Evolutionary conservation across 2,329 filamentous ascomycete genomes (phyloP).

Genomic region (Rhynchosporium secalis): DNA sequence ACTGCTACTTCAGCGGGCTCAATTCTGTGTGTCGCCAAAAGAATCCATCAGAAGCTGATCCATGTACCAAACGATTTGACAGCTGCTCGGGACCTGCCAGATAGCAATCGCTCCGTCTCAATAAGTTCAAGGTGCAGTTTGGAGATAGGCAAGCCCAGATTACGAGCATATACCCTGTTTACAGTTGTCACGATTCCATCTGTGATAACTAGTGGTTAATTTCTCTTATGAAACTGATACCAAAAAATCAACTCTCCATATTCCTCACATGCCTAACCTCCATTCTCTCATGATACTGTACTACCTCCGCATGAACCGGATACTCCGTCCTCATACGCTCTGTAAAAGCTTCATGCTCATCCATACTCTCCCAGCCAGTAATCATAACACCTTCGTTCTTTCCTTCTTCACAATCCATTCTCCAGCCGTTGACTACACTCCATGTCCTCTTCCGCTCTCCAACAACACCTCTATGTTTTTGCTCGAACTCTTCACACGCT

Average conservation of each 20-base stretch:
- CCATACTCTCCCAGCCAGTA: slow-evolving; percentile 22
- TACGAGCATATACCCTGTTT: too few species aligned
- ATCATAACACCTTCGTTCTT: slow-evolving; percentile 22
- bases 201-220: background rate
- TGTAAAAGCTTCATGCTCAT: slow-evolving; percentile 20
- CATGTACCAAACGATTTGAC: too few species aligned
- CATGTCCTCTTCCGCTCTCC: slow-evolving; percentile 9
- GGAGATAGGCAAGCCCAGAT: too few species aligned
- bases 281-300: slow-evolving; percentile 20
- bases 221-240: background rate
- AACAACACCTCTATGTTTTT: slow-evolving; percentile 9
- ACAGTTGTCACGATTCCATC: too few species aligned
- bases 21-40: too few species aligned
- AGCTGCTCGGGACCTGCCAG: too few species aligned
- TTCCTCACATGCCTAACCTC: slow-evolving; percentile 21
- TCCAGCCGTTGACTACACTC: slow-evolving; percentile 18
- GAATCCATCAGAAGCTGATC: too few species aligned
- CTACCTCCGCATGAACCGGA: slow-evolving; percentile 11
- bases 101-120: too few species aligned
- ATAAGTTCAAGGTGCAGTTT: too few species aligned
- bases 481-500: slow-evolving; percentile 5
- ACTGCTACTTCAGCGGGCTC: too few species aligned
- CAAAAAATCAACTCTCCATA: slow-evolving; percentile 18
- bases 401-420: slow-evolving; percentile 18
- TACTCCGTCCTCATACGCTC: slow-evolving; percentile 9